phyloP scores from a whole-genome alignment of 2,329 filamentous ascomycete species.

The Botrytis sinoallii region DNA sequence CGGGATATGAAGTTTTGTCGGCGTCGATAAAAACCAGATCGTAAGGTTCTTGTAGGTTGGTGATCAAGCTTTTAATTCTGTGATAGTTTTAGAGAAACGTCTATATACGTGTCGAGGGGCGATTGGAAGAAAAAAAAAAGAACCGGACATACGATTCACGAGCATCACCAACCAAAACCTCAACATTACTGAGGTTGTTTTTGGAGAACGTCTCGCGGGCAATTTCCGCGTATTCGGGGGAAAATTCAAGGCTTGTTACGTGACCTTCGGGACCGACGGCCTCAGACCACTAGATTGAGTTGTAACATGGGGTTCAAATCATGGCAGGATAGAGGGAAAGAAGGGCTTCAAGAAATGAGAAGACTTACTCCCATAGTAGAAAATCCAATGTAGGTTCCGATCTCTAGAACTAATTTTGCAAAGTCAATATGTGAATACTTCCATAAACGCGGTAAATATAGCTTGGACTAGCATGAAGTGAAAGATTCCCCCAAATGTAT shows the following conservation, averaged over 20 bases:
- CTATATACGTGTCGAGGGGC: not conserved
- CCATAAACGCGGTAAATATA: not conserved
- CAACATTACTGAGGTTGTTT: slow-evolving; percentile 44
- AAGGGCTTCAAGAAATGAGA: not conserved
- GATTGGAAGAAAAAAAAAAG: not conserved
- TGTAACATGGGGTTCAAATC: not conserved
- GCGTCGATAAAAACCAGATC: slow-evolving; percentile 55
- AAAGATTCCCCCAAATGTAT: too few relatives aligned
- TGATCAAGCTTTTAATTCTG: slow-evolving; percentile 23
- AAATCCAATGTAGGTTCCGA: slow-evolving; percentile 35
- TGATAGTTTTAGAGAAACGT: slow-evolving; percentile 17
- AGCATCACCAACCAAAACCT: slow-evolving; percentile 48
- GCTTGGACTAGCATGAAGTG: too few relatives aligned
- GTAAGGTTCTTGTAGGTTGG: slow-evolving; percentile 43
- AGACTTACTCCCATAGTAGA: slow-evolving; percentile 25
- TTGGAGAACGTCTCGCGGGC: slow-evolving; percentile 43
- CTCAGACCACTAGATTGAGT: slow-evolving; percentile 23
- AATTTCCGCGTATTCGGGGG: slow-evolving; percentile 43
- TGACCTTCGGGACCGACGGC: slow-evolving; percentile 32
- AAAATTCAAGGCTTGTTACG: slow-evolving; percentile 46
- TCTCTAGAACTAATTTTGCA: slow-evolving; percentile 30
- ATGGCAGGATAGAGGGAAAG: not conserved
- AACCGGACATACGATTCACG: slow-evolving; percentile 44
- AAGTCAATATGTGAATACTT: not conserved
- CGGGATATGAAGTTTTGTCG: slow-evolving; percentile 51